Evolutionary conservation across 257 asterid genomes (phyloP), one percentile per base, ranked within the genome.

Genomic region (Coffea eugenioides): DNA sequence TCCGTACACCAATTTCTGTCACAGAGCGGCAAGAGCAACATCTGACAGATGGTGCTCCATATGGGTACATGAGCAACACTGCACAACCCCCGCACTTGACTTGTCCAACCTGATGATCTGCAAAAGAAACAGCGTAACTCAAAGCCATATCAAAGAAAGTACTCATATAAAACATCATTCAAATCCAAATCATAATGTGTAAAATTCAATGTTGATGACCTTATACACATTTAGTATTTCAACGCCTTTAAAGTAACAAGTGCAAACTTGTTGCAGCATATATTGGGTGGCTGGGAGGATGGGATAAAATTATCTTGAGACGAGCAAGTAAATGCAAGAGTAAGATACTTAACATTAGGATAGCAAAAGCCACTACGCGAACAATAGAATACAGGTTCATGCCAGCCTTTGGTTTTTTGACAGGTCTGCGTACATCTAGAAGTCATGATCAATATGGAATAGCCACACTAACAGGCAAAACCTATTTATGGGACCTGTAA

Each of bases 41-140:
- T 75, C 84, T 86, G 71, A 95, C 98, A 5, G 94, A 90, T 23
- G 90, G 93, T 64, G 96, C 93, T 74, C 97, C 98, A 45, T 86
- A 84, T 6, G 90, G 93, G 83, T 89, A 92, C 99, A 95, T 92
- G 74, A 95, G 97, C 90, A 95, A 81, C 80, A 87, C 87, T 18
- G 84, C 54, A 78, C 99, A 95, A 34, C 93, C 90, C 69, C 92
- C 94, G 43, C 99, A 95, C 72, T 87, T 88, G 3, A 95, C 96
- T 89, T 91, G 98, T 51, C 99, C 98, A 21, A 95, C 88, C 83
- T 95, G 93, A 80, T 92, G 90, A 52, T 90, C 99, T 95, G 92
- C 86, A 81, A 69, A 78, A 52, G 36, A 48, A 75, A 62, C 70
- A 56, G 64, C 3, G 10, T 14, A 18, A 61, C n/a, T 20, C 76